Evolutionary conservation across 352 stramenopile genomes (phyloP).

Genomic region (Phytopythium delawarense): DNA sequence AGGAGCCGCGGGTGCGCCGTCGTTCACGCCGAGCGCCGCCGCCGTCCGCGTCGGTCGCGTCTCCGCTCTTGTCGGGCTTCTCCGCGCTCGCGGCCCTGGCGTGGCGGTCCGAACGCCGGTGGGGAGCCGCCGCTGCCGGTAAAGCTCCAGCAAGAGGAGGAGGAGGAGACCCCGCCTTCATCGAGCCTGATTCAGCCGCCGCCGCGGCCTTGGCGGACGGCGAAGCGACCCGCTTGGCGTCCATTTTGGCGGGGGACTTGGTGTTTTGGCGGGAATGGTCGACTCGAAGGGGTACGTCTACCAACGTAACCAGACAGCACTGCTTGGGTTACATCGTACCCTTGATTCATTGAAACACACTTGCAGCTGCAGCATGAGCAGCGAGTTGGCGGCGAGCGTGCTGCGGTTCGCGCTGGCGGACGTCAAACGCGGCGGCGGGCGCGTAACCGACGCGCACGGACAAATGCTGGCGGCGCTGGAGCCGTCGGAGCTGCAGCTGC

Average conservation of each 20-base stretch:
- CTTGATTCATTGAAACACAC: background rate
- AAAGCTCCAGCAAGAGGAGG: background rate
- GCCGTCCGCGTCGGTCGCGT: slow-evolving; percentile 1
- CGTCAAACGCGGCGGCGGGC: slow-evolving; percentile 28
- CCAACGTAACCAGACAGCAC: background rate
- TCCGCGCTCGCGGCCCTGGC: background rate
- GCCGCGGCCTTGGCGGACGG: slow-evolving; percentile 16
- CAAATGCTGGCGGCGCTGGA: slow-evolving; percentile 43
- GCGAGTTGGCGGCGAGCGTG: slow-evolving; percentile 26
- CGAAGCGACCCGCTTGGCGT: slow-evolving; percentile 28
- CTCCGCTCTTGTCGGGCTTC: background rate
- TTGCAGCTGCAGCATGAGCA: slow-evolving; percentile 16
- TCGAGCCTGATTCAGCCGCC: slow-evolving; percentile 1
- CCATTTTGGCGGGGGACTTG: background rate
- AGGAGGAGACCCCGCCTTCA: background rate
- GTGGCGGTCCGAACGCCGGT: slow-evolving; percentile 24
- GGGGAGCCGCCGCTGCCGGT: background rate
- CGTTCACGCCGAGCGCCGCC: slow-evolving; percentile 1
- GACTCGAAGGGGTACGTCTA: background rate
- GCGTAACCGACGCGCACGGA: slow-evolving; percentile 34
- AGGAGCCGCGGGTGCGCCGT: background rate
- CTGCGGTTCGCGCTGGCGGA: slow-evolving; percentile 36
- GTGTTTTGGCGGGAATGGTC: background rate
- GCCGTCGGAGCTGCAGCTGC: slow-evolving; percentile 31
- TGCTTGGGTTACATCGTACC: background rate